Evolutionary conservation across 768 basidiomycete genomes (phyloP).

Genomic region (Suillus clintonianus): DNA sequence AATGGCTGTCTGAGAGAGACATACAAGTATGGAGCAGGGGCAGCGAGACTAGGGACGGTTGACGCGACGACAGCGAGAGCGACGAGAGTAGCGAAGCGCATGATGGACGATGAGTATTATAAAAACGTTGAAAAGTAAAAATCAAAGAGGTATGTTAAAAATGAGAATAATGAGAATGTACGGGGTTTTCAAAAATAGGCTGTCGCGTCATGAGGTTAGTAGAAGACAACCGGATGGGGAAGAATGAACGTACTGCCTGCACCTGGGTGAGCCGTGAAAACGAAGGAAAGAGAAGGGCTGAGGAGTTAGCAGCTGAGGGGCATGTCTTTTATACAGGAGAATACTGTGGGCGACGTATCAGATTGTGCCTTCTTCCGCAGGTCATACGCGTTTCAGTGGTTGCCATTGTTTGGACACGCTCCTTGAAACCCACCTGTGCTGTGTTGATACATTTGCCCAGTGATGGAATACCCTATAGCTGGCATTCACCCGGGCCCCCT

Average conservation of each 20-base stretch:
- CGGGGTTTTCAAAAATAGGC: background rate
- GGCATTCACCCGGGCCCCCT: background rate
- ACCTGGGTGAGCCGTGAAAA: slow-evolving; percentile 1
- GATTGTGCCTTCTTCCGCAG: background rate
- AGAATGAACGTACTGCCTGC: background rate
- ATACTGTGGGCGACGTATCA: background rate
- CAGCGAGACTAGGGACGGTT: background rate
- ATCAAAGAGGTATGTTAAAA: background rate
- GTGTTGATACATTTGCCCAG: slow-evolving; percentile 58
- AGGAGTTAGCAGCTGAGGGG: background rate
- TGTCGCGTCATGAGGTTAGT: background rate
- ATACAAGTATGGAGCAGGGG: background rate
- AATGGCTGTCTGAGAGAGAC: background rate
- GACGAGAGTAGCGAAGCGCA: background rate
- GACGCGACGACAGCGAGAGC: background rate
- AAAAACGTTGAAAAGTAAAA: background rate
- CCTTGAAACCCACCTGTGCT: too few species aligned
- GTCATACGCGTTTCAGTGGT: background rate
- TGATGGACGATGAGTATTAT: background rate
- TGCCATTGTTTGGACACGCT: too few species aligned
- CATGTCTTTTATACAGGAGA: background rate
- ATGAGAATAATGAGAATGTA: background rate
- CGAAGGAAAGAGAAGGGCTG: background rate
- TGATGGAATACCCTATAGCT: too few species aligned
- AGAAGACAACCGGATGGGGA: background rate